Conservation (phyloP, 352 stramenopile genomes). For the Globisporangium solare region DNA sequence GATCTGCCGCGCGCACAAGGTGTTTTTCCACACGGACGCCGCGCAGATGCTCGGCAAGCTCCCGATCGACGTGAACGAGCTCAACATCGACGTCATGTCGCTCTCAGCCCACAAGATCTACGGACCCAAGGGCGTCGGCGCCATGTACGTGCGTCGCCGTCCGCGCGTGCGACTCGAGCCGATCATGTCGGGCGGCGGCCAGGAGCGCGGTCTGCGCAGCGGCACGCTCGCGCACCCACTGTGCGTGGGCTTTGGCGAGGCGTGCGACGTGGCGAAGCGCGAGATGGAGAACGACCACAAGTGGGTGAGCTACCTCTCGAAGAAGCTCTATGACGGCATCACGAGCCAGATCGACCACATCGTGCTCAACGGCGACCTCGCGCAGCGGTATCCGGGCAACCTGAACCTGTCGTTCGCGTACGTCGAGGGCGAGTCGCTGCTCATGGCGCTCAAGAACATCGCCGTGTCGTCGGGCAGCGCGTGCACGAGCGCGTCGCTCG, state of each 20-base stretch:
- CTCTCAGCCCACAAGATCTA: constrained; percentile 98
- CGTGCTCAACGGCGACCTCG: constrained; percentile 94
- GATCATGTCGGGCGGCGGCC: constrained; percentile 96
- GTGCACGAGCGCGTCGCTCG: constrained; percentile 59
- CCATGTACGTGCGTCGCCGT: constrained; percentile 95
- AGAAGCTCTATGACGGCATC: constrained; percentile 91
- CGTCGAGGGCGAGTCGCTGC: constrained; percentile 98
- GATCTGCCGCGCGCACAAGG: constrained; percentile 89
- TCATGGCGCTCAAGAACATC: constrained; percentile 99
- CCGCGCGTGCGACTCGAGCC: constrained; percentile 97
- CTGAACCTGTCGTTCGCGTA: constrained; percentile 99
- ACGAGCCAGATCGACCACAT: constrained; percentile 87
- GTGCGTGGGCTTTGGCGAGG: constrained; percentile 86
- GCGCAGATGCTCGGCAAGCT: constrained; percentile 98
- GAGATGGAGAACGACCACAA: constrained; percentile 96
- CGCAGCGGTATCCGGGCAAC: constrained; percentile 94
- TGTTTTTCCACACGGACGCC: constrained; percentile 99
- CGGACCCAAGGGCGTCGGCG: constrained; percentile 98
- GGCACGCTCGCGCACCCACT: constrained; percentile 83
- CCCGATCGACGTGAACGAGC: constrained; percentile 97
- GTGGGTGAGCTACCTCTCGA: constrained; percentile 93
- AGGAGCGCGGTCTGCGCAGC: constrained; percentile 96
- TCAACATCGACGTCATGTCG: constrained; percentile 99
- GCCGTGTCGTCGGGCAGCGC: constrained; percentile 87
- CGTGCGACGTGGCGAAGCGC: constrained; percentile 88